These are phyloP conservation scores for Leptodermis oblonga DNA, from an alignment of 257 asterid genomes.

Conservation along the genomic window DNA sequence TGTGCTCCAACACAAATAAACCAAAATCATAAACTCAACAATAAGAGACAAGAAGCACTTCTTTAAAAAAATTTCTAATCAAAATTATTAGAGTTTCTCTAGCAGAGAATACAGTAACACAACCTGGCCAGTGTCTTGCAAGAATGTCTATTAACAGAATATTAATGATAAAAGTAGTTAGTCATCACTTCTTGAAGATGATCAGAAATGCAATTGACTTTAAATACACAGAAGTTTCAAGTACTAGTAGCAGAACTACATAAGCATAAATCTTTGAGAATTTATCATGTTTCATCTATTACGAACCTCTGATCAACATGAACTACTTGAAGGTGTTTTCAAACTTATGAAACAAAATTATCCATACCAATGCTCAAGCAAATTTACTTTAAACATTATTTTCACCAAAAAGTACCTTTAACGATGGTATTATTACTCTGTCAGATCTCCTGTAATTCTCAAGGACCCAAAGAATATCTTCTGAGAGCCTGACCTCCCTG, in stretches of 20 bases:
- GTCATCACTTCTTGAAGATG: not conserved
- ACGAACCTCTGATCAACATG: not conserved
- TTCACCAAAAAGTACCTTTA: conserved; percentile 55
- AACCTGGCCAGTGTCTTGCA: not conserved
- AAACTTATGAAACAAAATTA: not conserved
- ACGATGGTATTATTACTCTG: conserved; percentile 71
- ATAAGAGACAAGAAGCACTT: not conserved
- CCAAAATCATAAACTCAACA: no score
- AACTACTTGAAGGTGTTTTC: not conserved
- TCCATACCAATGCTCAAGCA: not conserved
- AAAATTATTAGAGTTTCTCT: not conserved
- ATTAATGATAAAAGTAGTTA: not conserved
- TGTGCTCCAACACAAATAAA: not conserved
- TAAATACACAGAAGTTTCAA: not conserved
- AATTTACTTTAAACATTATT: not conserved
- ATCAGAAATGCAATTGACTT: not conserved
- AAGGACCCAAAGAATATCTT: conserved; percentile 83
- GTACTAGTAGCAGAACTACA: not conserved
- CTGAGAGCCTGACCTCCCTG: conserved; percentile 46
- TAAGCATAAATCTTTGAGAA: not conserved
- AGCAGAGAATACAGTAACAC: not conserved
- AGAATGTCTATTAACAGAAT: not conserved
- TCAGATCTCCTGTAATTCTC: conserved; percentile 62
- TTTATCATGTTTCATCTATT: not conserved
- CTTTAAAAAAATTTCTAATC: not conserved